Evolutionary conservation across 768 basidiomycete genomes (phyloP).

Genomic region (Mycena pura): DNA sequence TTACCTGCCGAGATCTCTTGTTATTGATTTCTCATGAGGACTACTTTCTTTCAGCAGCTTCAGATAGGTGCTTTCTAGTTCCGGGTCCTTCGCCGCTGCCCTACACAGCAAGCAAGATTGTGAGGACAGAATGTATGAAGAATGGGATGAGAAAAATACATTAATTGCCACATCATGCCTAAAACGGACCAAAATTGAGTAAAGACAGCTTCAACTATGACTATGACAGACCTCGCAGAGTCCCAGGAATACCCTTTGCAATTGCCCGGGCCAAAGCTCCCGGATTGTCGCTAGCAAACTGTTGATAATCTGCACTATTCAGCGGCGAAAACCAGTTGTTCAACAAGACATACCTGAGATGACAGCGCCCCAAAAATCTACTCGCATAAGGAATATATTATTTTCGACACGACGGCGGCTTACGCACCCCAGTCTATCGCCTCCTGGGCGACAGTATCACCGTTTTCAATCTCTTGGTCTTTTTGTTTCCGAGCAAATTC

Average conservation of each 20-base stretch:
- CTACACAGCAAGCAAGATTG: slow-evolving; percentile 45
- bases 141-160: slow-evolving; percentile 53
- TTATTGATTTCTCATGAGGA: slow-evolving; percentile 92
- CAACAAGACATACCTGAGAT: slow-evolving; percentile 70
- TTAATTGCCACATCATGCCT: slow-evolving; percentile 93
- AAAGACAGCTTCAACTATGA: not conserved
- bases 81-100: slow-evolving; percentile 92
- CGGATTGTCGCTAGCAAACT: slow-evolving; percentile 79
- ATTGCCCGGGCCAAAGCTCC: slow-evolving; percentile 88
- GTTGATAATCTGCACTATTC: slow-evolving; percentile 82
- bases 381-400: not conserved
- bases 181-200: not conserved
- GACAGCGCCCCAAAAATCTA: slow-evolving; percentile 95
- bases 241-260: slow-evolving; percentile 87
- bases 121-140: slow-evolving; percentile 3
- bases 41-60: slow-evolving; percentile 83
- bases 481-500: slow-evolving; percentile 72
- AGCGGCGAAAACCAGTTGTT: no score
- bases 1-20: slow-evolving; percentile 87
- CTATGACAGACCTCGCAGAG: slow-evolving; percentile 64
- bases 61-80: slow-evolving; percentile 85
- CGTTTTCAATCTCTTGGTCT: slow-evolving; percentile 46
- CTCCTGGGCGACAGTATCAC: slow-evolving; percentile 39
- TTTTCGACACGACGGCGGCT: not conserved
- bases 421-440: slow-evolving; percentile 80